Percentiles rank a stretch among this genome's conserved stretches.
Evolutionary conservation across 1,284 basidiomycete species (phyloP).

Genomic region (Ceratobasidium sp.): DNA sequence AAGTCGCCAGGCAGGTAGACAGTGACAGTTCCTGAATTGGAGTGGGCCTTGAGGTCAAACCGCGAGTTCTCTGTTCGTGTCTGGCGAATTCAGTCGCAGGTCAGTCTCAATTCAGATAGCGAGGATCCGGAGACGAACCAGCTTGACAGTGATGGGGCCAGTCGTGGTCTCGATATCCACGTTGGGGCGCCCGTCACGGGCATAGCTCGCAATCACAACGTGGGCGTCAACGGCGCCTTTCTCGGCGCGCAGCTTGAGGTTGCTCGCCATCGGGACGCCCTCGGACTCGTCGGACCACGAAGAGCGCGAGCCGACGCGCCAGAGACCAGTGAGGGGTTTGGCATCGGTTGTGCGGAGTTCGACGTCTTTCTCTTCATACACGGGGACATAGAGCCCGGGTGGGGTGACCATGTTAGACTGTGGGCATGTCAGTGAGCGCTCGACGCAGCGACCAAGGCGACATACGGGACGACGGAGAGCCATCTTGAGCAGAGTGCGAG

Average conservation of each 20-base stretch:
- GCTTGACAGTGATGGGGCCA: constrained; percentile 20
- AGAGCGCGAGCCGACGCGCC: constrained; percentile 28
- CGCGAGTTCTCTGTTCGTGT: constrained; percentile 35
- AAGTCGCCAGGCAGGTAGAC: constrained; percentile 36
- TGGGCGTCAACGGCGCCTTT: constrained; percentile 34
- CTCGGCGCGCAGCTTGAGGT: constrained; percentile 31
- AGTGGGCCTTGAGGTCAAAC: constrained; percentile 33
- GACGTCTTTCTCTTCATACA: constrained; percentile 28
- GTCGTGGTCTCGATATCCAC: constrained; percentile 22
- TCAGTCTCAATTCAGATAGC: constrained; percentile 2
- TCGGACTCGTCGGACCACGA: constrained; percentile 30
- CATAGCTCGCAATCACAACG: constrained; percentile 23
- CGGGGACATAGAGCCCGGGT: constrained; percentile 17
- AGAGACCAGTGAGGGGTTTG: constrained; percentile 26
- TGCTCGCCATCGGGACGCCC: neutral
- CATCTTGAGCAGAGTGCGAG: constrained; percentile 14
- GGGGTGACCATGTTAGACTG: constrained; percentile 34
- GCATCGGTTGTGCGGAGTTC: neutral
- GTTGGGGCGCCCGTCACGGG: constrained; percentile 28
- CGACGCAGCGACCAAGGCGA: neutral
- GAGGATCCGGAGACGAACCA: constrained; percentile 12
- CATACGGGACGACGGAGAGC: constrained; percentile 27
- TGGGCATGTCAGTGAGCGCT: constrained; percentile 1
- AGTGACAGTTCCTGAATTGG: constrained; percentile 25
- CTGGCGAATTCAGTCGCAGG: constrained; percentile 14